These are phyloP conservation scores for Penicillium italicum DNA, from an alignment of 2,329 filamentous ascomycete species.

Conservation along the genomic window DNA sequence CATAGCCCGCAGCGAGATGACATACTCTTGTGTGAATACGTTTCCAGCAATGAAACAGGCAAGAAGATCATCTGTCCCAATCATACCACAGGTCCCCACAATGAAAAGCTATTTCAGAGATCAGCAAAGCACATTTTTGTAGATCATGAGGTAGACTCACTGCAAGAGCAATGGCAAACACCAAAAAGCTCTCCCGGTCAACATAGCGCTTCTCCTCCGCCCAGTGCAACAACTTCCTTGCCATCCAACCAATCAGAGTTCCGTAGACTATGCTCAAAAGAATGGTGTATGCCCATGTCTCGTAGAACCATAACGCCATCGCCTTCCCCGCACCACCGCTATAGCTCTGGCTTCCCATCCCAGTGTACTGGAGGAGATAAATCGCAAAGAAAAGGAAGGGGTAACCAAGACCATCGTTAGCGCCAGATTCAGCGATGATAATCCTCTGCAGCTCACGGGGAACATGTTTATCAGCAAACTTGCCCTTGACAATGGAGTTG, in stretches of 20 bases:
- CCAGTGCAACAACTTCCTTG: constrained; percentile 78
- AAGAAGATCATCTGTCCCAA: constrained; percentile 84
- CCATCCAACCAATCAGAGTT: constrained; percentile 71
- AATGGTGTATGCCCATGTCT: constrained; percentile 82
- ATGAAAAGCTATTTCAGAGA: constrained; percentile 62
- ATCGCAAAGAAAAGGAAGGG: constrained; percentile 82
- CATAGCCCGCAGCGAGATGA: background rate
- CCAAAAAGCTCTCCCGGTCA: constrained; percentile 80
- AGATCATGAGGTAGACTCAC: constrained; percentile 41
- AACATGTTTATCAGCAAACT: constrained; percentile 87
- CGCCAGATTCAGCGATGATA: constrained; percentile 76
- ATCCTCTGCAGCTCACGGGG: constrained; percentile 76
- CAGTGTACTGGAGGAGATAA: constrained; percentile 75
- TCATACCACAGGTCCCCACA: constrained; percentile 77
- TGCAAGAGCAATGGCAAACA: constrained; percentile 79
- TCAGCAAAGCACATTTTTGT: constrained; percentile 2
- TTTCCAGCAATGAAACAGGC: constrained; percentile 93
- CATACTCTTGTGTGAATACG: constrained; percentile 78
- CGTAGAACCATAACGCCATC: constrained; percentile 76
- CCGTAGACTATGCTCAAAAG: constrained; percentile 75
- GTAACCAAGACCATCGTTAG: constrained; percentile 86
- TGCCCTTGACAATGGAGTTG: constrained; percentile 88
- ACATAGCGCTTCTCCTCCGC: constrained; percentile 77
- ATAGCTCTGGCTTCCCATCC: constrained; percentile 53
- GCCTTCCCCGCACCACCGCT: constrained; percentile 62